Conservation (phyloP, 2,329 filamentous ascomycete genomes). For the Sporothrix protearum region DNA sequence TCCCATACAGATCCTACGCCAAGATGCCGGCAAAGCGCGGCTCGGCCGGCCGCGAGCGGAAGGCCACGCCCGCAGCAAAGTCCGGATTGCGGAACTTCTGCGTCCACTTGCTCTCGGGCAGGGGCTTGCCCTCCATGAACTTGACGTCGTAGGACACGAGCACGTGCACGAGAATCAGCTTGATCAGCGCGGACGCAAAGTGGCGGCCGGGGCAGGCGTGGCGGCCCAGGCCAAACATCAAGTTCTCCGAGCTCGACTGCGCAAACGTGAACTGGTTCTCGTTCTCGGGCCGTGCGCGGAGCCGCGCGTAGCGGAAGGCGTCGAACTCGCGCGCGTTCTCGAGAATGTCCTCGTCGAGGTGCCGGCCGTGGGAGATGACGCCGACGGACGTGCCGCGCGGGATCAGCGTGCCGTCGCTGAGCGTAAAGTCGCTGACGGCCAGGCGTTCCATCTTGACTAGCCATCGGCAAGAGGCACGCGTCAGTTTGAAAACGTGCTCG, state of each 20-base stretch:
- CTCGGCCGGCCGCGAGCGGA: constrained; percentile 3
- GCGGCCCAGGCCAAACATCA: constrained; percentile 41
- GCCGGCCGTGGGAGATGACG: constrained; percentile 39
- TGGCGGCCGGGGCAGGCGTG: constrained; percentile 42
- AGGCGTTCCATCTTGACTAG: constrained; percentile 46
- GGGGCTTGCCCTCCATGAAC: background rate
- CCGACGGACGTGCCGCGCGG: constrained; percentile 44
- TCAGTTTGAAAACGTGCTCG: background rate
- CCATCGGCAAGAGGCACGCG: background rate
- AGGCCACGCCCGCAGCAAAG: constrained; percentile 6
- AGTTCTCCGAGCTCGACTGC: constrained; percentile 35
- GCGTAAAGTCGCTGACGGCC: constrained; percentile 44
- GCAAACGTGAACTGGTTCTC: constrained; percentile 33
- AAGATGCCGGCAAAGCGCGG: constrained; percentile 4
- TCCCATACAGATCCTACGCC: background rate
- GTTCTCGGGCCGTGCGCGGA: constrained; percentile 26
- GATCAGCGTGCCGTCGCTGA: constrained; percentile 52
- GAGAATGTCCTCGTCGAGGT: constrained; percentile 39
- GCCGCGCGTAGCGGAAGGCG: constrained; percentile 37
- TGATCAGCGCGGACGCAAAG: constrained; percentile 40
- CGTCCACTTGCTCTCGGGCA: constrained; percentile 16
- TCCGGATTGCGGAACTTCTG: constrained; percentile 18
- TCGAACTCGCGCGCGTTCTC: constrained; percentile 40
- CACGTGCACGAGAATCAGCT: constrained; percentile 32
- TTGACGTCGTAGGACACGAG: constrained; percentile 23